A percentile compares a stretch with the other conserved stretches of the same genome.
phyloP scores from a whole-genome alignment of 192 early-diverging fungal species.

The Coemansia sp. region DNA sequence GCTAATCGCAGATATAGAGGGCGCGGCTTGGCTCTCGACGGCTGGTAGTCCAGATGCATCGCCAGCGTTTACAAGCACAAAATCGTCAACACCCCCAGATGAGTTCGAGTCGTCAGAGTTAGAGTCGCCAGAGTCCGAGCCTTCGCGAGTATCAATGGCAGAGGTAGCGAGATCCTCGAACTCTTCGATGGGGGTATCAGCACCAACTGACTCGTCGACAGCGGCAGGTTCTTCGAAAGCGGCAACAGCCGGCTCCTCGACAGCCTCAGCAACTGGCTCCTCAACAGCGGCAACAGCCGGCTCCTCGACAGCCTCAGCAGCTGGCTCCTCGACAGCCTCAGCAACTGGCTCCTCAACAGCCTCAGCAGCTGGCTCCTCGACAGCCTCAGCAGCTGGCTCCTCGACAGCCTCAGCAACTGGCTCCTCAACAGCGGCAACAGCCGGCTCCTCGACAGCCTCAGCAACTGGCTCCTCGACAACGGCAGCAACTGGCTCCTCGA shows the following conservation, averaged over 20 bases:
- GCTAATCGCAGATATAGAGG: neutral
- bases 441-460: no score
- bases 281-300: neutral
- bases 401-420: neutral
- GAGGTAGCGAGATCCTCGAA: neutral
- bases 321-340: no score
- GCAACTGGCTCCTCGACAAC: neutral
- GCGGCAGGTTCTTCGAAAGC: neutral
- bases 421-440: neutral
- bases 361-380: no score
- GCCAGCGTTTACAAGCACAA: constrained; percentile 3
- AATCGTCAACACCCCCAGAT: neutral
- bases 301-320: neutral
- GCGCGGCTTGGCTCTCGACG: neutral
- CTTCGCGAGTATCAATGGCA: neutral
- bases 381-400: neutral
- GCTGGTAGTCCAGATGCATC: constrained; percentile 1
- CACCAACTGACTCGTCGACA: neutral
- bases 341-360: neutral
- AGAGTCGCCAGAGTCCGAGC: neutral
- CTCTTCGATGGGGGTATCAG: neutral
- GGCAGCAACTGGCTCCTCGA: constrained; percentile 1
- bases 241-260: neutral
- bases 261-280: neutral
- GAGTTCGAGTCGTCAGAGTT: neutral